Evolutionary conservation across 1,139 yeast species (phyloP).

Genomic region (Yamadazyma atlantica): DNA sequence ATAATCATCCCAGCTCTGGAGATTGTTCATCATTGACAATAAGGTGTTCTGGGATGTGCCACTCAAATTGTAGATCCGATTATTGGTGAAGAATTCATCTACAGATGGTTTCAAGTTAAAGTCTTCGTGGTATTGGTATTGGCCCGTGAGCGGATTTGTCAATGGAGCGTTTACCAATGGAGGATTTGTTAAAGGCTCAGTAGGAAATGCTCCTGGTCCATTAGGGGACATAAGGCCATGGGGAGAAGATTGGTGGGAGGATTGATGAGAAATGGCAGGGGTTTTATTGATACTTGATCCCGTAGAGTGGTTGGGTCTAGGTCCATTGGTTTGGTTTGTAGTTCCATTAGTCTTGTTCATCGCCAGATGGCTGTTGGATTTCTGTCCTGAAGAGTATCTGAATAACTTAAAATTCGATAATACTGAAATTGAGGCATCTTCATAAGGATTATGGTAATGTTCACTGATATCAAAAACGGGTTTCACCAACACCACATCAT

Average conservation of each 20-base stretch:
- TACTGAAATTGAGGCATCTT: slow-evolving; percentile 9
- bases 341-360: no score
- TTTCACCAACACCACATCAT: slow-evolving; percentile 7
- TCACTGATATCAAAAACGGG: slow-evolving; percentile 6
- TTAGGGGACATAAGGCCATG: no score
- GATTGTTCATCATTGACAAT: slow-evolving; percentile 20
- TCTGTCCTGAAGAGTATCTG: background rate
- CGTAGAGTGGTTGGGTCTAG: no score
- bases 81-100: slow-evolving; percentile 12
- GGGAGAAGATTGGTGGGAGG: no score
- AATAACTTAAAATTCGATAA: slow-evolving; percentile 11
- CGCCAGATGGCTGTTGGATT: background rate
- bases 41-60: slow-evolving; percentile 17
- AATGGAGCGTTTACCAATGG: background rate
- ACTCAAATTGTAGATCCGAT: slow-evolving; percentile 14
- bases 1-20: slow-evolving; percentile 27
- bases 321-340: no score
- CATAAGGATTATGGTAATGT: slow-evolving; percentile 17
- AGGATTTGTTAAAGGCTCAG: no score
- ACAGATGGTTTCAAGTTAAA: background rate
- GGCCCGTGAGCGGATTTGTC: background rate
- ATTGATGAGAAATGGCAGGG: no score
- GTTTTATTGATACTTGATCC: no score
- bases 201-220: background rate
- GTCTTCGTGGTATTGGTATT: background rate